These are phyloP conservation scores for Aspergillus cejpii DNA, from an alignment of 2,329 filamentous ascomycete species.

Conservation along the genomic window DNA sequence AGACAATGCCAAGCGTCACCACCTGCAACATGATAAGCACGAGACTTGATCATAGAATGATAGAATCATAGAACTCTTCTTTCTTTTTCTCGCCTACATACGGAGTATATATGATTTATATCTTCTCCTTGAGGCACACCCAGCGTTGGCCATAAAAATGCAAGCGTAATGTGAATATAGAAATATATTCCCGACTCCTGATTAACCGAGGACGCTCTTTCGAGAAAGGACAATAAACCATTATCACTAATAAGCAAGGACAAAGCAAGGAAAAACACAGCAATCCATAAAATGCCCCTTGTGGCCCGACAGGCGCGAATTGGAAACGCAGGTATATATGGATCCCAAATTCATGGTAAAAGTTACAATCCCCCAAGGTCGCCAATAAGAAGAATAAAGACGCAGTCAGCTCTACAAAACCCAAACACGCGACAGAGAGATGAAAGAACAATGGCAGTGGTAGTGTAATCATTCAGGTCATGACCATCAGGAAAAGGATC, in stretches of 20 bases:
- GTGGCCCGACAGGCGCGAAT: slow-evolving; percentile 12
- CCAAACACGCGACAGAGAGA: slow-evolving; percentile 11
- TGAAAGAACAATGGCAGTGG: slow-evolving; percentile 15
- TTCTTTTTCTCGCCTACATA: too few species aligned
- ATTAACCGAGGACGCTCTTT: neutral
- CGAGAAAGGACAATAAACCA: slow-evolving; percentile 10
- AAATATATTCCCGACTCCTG: slow-evolving; percentile 23
- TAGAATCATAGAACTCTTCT: too few species aligned
- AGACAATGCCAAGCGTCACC: slow-evolving; percentile 12
- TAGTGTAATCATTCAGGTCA: slow-evolving; percentile 21
- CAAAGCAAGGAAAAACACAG: slow-evolving; percentile 6
- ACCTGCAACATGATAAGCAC: slow-evolving; percentile 7
- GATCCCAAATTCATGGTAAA: slow-evolving; percentile 7
- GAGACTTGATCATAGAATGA: slow-evolving; percentile 4
- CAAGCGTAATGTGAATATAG: too few species aligned
- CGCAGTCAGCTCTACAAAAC: slow-evolving; percentile 13
- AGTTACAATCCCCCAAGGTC: slow-evolving; percentile 8
- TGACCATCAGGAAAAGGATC: slow-evolving; percentile 33
- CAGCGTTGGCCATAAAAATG: too few species aligned
- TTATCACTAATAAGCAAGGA: slow-evolving; percentile 9
- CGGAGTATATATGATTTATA: too few species aligned
- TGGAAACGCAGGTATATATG: slow-evolving; percentile 14
- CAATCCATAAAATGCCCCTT: slow-evolving; percentile 5
- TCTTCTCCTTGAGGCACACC: too few species aligned
- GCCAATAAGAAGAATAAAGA: neutral